These are phyloP conservation scores for Stenogyne calaminthoides DNA, from an alignment of 305 asterid species.

Conservation along the genomic window DNA sequence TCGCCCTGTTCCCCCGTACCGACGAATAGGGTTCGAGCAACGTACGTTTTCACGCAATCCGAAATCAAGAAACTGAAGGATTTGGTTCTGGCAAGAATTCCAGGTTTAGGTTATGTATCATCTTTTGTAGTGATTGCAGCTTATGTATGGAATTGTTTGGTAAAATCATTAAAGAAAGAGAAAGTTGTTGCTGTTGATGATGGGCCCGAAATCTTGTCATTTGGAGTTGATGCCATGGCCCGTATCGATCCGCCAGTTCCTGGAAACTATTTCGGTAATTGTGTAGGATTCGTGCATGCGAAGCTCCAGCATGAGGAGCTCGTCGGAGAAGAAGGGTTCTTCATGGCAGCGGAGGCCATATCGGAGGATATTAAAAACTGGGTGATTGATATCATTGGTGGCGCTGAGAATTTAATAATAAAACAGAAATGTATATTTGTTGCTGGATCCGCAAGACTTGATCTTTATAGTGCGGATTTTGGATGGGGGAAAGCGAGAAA, in stretches of 20 bases:
- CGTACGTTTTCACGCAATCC: slow-evolving; percentile 21
- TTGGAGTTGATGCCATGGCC: slow-evolving; percentile 31
- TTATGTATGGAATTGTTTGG: slow-evolving; percentile 35
- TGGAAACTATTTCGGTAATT: background rate
- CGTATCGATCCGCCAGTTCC: slow-evolving; percentile 31
- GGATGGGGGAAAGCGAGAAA: slow-evolving; percentile 51
- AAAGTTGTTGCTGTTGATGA: background rate
- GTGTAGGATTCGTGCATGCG: slow-evolving; percentile 15
- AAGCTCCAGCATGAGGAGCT: slow-evolving; percentile 7
- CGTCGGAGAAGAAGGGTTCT: slow-evolving; percentile 18
- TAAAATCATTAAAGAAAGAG: slow-evolving; percentile 1
- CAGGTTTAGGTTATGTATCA: slow-evolving; percentile 23
- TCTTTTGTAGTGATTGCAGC: slow-evolving; percentile 36
- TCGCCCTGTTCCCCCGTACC: background rate
- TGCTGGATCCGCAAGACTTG: slow-evolving; percentile 40
- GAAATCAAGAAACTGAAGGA: slow-evolving; percentile 42
- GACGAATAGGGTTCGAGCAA: slow-evolving; percentile 37
- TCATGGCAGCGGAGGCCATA: slow-evolving; percentile 24
- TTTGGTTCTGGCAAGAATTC: slow-evolving; percentile 7
- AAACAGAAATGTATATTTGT: background rate
- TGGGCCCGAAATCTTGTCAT: slow-evolving; percentile 15
- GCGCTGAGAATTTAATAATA: slow-evolving; percentile 17
- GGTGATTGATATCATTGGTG: slow-evolving; percentile 27
- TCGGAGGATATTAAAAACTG: slow-evolving; percentile 29
- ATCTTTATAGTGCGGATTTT: slow-evolving; percentile 40